Conservation (phyloP, 495 filamentous ascomycete genomes). For the Jackrogersella minutella region DNA sequence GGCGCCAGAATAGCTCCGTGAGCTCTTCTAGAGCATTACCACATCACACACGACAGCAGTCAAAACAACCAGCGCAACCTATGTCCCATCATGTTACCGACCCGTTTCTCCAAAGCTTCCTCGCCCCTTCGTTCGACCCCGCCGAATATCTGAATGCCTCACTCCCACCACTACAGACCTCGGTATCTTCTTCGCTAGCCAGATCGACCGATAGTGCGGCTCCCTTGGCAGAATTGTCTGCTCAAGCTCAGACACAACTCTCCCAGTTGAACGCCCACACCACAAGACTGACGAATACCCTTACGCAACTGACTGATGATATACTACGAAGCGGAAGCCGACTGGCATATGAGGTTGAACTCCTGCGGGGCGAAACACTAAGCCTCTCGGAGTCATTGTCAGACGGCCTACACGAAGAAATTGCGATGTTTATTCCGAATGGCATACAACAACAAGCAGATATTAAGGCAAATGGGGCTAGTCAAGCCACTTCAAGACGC, state of each 20-base stretch:
- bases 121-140: conserved; percentile 76
- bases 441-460: conserved; percentile 48
- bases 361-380: conserved; percentile 85
- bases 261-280: conserved; percentile 89
- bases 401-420: conserved; percentile 72
- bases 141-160: conserved; percentile 81
- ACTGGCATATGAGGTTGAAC: conserved; percentile 93
- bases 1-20: conserved; percentile 49
- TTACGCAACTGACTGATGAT: conserved; percentile 92
- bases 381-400: conserved; percentile 78
- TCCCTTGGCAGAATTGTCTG: conserved; percentile 76
- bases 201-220: conserved; percentile 55
- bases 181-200: conserved; percentile 17
- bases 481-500: conserved; percentile 37
- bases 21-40: conserved; percentile 34
- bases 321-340: conserved; percentile 87
- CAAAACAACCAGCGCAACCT: conserved; percentile 46
- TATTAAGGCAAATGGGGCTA: conserved; percentile 16
- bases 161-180: conserved; percentile 68
- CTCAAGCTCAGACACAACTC: conserved; percentile 82
- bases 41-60: conserved; percentile 39
- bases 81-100: conserved; percentile 67
- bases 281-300: conserved; percentile 77
- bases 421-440: conserved; percentile 71
- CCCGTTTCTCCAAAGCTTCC: conserved; percentile 71